Evolutionary conservation across 2,329 filamentous ascomycete species (phyloP).

Genomic region (Graphiopsis chlorocephala): DNA sequence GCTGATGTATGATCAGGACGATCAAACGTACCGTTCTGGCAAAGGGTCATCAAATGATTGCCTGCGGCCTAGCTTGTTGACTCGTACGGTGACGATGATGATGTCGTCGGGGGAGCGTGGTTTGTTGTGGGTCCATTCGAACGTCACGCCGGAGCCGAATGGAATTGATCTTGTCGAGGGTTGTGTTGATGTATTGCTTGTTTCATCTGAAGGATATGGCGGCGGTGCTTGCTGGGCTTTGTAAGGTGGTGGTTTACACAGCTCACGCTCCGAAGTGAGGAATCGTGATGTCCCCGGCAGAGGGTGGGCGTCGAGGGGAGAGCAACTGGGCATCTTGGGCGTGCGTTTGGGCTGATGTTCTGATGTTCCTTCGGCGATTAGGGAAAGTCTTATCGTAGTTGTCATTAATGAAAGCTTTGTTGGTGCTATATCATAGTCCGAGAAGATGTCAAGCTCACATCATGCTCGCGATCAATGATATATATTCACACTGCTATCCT

Average conservation of each 20-base stretch:
- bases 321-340: conserved; percentile 1
- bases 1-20: conserved; percentile 19
- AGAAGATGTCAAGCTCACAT: background rate
- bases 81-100: conserved; percentile 28
- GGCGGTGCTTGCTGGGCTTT: background rate
- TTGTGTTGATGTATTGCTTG: background rate
- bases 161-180: conserved; percentile 3
- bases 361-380: background rate
- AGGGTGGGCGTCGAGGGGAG: conserved; percentile 9
- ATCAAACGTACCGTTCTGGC: conserved; percentile 17
- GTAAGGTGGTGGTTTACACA: background rate
- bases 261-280: background rate
- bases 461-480: background rate
- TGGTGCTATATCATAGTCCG: too few relatives aligned
- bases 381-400: background rate
- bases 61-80: conserved; percentile 12
- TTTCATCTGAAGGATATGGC: background rate
- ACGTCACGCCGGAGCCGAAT: conserved; percentile 4
- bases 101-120: conserved; percentile 22
- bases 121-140: background rate
- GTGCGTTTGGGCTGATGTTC: background rate
- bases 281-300: background rate
- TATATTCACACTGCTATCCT: background rate
- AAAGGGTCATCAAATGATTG: conserved; percentile 12
- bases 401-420: background rate